Evolutionary conservation across 2,329 filamentous ascomycete genomes (phyloP).

Genomic region (Xylaria sp.): DNA sequence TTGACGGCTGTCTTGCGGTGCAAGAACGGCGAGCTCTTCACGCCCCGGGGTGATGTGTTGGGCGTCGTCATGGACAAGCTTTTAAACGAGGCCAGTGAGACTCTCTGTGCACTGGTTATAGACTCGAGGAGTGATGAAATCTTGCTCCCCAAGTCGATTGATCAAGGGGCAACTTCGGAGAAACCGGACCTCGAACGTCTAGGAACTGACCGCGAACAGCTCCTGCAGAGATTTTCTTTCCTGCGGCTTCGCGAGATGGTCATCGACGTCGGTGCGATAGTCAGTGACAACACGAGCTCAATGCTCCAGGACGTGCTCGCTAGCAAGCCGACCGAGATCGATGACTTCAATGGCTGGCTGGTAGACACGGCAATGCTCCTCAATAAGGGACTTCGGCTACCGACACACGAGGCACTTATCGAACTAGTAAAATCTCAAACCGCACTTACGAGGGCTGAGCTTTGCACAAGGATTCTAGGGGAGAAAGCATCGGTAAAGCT

Average conservation of each 20-base stretch:
- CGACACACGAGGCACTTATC: constrained; percentile 56
- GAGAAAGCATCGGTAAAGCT: neutral
- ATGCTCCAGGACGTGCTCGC: constrained; percentile 70
- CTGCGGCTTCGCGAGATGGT: constrained; percentile 58
- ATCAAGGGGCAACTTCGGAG: constrained; percentile 3
- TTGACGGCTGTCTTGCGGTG: constrained; percentile 82
- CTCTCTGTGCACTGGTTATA: constrained; percentile 76
- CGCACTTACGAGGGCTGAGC: constrained; percentile 51
- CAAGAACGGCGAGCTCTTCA: constrained; percentile 81
- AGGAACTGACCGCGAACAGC: constrained; percentile 56
- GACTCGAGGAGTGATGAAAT: constrained; percentile 61
- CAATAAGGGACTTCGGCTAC: constrained; percentile 50
- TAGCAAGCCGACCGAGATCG: constrained; percentile 52
- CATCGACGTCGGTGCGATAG: constrained; percentile 59
- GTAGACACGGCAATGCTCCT: constrained; percentile 59
- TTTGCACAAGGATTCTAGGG: constrained; percentile 40
- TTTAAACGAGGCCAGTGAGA: constrained; percentile 76
- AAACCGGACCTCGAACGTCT: constrained; percentile 13
- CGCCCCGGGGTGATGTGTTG: constrained; percentile 62
- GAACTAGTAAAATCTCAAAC: constrained; percentile 55
- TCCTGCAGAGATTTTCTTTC: constrained; percentile 58
- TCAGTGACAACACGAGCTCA: constrained; percentile 66
- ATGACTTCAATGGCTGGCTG: constrained; percentile 67
- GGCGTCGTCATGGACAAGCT: constrained; percentile 73
- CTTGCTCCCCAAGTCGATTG: constrained; percentile 42